phyloP scores from a whole-genome alignment of 495 filamentous ascomycete species.

The Astrocystis sublimbata region DNA sequence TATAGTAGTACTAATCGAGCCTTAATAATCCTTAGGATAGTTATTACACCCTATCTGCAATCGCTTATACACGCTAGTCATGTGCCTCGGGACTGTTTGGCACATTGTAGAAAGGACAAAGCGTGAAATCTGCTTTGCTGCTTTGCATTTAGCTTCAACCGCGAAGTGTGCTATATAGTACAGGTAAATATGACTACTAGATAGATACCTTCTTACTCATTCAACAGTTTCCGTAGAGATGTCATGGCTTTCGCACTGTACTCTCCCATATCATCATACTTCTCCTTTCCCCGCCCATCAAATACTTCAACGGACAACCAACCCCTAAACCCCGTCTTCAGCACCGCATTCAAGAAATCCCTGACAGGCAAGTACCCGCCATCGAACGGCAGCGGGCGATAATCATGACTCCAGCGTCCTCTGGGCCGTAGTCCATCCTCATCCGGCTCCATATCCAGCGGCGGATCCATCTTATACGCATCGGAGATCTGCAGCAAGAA shows the following conservation, averaged over 20 bases:
- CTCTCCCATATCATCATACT: constrained; percentile 52
- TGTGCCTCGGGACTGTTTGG: no score
- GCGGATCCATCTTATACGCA: constrained; percentile 64
- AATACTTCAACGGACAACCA: constrained; percentile 80
- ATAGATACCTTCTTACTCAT: constrained; percentile 6
- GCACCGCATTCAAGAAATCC: constrained; percentile 64
- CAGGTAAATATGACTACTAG: background rate
- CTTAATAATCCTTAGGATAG: background rate
- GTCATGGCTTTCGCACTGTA: constrained; percentile 64
- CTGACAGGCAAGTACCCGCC: constrained; percentile 73
- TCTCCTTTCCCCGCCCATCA: constrained; percentile 62
- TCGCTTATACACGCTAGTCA: background rate
- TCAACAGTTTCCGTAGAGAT: constrained; percentile 54
- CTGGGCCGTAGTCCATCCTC: constrained; percentile 55
- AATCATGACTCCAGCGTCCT: constrained; percentile 71
- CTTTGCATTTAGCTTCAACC: background rate
- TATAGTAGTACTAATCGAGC: background rate
- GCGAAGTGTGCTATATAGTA: background rate
- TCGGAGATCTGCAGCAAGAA: constrained; percentile 77
- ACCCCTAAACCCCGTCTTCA: constrained; percentile 68
- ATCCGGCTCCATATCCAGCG: constrained; percentile 49
- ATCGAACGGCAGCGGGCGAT: constrained; percentile 67
- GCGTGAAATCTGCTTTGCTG: background rate
- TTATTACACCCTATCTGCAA: background rate
- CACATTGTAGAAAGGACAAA: no score